phyloP scores from a whole-genome alignment of 805 yeast genomes.

The Starmerella etchellsii region DNA sequence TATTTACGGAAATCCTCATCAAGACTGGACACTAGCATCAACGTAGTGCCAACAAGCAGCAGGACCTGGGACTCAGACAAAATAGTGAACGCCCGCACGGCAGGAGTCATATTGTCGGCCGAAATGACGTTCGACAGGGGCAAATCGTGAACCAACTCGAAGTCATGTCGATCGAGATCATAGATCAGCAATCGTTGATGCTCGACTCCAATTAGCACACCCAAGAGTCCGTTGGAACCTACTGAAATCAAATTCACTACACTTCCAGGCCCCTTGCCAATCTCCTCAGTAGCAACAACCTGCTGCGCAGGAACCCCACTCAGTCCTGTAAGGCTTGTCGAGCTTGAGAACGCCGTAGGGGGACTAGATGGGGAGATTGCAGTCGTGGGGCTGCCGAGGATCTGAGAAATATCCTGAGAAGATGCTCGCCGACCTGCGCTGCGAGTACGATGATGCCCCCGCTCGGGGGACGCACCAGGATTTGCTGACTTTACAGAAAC shows the following conservation, averaged over 20 bases:
- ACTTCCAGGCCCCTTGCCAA: constrained; percentile 25
- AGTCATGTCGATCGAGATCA: constrained; percentile 12
- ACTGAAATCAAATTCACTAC: constrained; percentile 23
- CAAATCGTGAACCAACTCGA: constrained; percentile 26
- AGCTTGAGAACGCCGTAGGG: constrained; percentile 6
- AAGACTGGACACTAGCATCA: constrained; percentile 21
- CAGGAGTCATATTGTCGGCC: constrained; percentile 24
- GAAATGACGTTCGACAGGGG: constrained; percentile 28
- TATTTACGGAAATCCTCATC: constrained; percentile 15
- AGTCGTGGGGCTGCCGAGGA: not conserved
- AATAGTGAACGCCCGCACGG: constrained; percentile 26
- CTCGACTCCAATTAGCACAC: constrained; percentile 25
- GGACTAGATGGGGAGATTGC: not conserved
- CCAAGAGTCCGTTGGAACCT: constrained; percentile 21
- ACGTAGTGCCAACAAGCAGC: constrained; percentile 30
- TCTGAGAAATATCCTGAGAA: not conserved
- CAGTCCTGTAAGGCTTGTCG: constrained; percentile 2
- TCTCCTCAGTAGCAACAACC: constrained; percentile 22
- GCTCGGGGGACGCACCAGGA: no score
- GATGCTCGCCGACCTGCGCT: no score
- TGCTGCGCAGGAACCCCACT: constrained; percentile 20
- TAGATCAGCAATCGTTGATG: constrained; percentile 24
- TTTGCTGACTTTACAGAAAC: no score
- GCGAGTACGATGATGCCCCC: no score
- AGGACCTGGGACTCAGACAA: constrained; percentile 18